These are phyloP conservation scores for Beta lomatogona DNA, from an alignment of 179 eudicot species.

Conservation along the genomic window DNA sequence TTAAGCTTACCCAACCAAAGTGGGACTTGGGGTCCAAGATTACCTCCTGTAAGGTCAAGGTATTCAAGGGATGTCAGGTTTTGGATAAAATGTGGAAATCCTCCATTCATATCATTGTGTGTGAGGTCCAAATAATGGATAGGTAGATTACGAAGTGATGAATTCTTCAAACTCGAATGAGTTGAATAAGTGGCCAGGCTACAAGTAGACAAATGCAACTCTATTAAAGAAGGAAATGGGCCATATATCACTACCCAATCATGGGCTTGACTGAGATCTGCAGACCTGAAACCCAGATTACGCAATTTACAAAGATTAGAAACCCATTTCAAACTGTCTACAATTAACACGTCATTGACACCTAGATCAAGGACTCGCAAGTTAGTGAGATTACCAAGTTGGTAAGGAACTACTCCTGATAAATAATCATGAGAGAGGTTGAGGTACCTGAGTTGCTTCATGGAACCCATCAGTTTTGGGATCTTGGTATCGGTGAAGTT, in stretches of 20 bases:
- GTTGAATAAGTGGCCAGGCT: not conserved
- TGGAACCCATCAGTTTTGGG: not conserved
- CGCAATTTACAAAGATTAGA: not conserved
- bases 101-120: not conserved
- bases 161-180: not conserved
- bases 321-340: slow-evolving; percentile 10
- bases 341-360: no score
- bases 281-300: not conserved
- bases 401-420: not conserved
- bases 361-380: slow-evolving; percentile 11
- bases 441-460: slow-evolving; percentile 18
- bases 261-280: not conserved
- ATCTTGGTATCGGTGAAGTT: not conserved
- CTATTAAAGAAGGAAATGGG: not conserved
- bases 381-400: slow-evolving; percentile 17
- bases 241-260: slow-evolving; percentile 9
- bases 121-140: slow-evolving; percentile 1
- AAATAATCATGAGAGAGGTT: not conserved
- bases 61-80: slow-evolving; percentile 14
- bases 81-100: not conserved
- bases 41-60: not conserved
- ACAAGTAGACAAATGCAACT: not conserved
- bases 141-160: not conserved
- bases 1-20: no score
- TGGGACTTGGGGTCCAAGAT: no score